These are phyloP conservation scores for Coniosporium tulheliwenetii DNA, from an alignment of 2,329 filamentous ascomycete genomes.

Conservation along the genomic window DNA sequence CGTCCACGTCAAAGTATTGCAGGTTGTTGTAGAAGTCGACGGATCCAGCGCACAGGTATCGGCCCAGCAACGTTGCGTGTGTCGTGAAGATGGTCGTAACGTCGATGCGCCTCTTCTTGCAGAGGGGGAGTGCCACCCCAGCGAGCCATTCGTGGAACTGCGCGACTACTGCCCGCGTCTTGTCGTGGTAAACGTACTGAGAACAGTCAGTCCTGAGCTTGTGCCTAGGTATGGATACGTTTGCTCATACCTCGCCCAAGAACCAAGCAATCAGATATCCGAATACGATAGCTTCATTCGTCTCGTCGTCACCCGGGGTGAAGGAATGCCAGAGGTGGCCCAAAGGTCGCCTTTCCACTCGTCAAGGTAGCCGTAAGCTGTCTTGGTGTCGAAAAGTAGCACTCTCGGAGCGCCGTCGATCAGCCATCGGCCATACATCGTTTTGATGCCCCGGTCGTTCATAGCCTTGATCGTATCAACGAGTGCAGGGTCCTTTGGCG, in stretches of 20 bases:
- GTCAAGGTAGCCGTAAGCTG: conserved; percentile 76
- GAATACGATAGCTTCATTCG: conserved; percentile 94
- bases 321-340: conserved; percentile 86
- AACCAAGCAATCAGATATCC: conserved; percentile 98
- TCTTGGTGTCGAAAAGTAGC: conserved; percentile 86
- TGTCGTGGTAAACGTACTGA: conserved; percentile 88
- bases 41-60: conserved; percentile 91
- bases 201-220: conserved; percentile 7
- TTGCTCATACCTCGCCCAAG: conserved; percentile 65
- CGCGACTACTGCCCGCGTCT: conserved; percentile 79
- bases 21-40: conserved; percentile 99
- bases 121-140: conserved; percentile 79
- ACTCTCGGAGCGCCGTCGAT: conserved; percentile 94
- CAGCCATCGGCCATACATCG: conserved; percentile 90
- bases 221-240: background rate
- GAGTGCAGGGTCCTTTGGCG: conserved; percentile 67
- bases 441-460: conserved; percentile 78
- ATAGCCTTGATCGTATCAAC: conserved; percentile 77
- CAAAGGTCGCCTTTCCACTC: conserved; percentile 97
- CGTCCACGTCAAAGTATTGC: conserved; percentile 90
- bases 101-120: conserved; percentile 88
- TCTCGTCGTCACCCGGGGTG: conserved; percentile 85
- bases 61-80: conserved; percentile 84
- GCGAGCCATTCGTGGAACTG: conserved; percentile 99
- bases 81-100: conserved; percentile 98